Base-by-base conservation (phyloP, 2,329 filamentous ascomycete genomes). In the Aureobasidium sp. region DNA sequence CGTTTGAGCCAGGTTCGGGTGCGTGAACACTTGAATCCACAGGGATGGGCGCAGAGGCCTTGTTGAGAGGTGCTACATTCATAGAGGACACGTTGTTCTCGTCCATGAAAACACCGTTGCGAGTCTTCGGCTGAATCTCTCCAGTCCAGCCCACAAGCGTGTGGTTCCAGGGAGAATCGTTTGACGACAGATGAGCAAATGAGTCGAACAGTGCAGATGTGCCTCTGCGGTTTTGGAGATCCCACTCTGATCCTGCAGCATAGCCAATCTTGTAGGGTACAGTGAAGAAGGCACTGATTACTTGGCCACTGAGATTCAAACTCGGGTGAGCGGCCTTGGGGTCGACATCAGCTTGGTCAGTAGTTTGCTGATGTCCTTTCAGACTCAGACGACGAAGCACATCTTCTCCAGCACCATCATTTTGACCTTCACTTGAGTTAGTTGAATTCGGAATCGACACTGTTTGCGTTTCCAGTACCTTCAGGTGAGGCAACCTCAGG, bases 91-190 rank as follows among this genome's bases (percentile, higher is more conserved):
- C 77, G 64, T 77, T 67, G 55, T 46, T 62, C 33, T 65, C 67
- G 15, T 68, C 68, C 19, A 66, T 63, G 43, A 64, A 67, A 17
- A 67, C 68, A 42, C 37, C 58, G 35, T 27, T 62, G 57, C 31
- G 62, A 60, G 64, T 63, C 33, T 66, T 60, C 47, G 62, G 63
- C 29, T 66, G 62, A 40, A 80, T 77, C 63, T 97, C 93, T 61
- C 93, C 93, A 3, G 93, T 96, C 93, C 93, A 97, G 47, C 90
- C 92, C 57, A 97, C 89, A 6, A 96, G 82, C 0, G 87, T 94
- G 75, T 96, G 93, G 68, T 91, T 90, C 92, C 92, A 97, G 21
- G 87, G 85, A 2, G 87, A 86, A 45, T 88, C 81, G 60, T 87
- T 80, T n/a, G 91, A 95, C 3, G 91, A 89, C 46, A 97, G 84